These are phyloP conservation scores for Zostera marina DNA, from an alignment of 116 monocot genomes.

Conservation along the genomic window DNA sequence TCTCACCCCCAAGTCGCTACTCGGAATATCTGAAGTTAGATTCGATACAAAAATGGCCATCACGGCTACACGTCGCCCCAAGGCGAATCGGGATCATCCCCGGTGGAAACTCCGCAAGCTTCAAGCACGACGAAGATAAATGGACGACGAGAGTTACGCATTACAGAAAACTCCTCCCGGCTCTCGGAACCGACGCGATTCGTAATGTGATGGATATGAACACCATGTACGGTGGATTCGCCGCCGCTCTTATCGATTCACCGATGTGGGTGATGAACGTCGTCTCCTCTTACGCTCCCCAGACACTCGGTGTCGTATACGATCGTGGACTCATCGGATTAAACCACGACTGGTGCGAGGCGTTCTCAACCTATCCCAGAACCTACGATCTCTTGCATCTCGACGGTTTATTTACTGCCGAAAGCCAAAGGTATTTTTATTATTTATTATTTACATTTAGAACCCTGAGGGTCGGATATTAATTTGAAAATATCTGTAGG, in stretches of 20 bases:
- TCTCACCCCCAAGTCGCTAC: conserved; percentile 34
- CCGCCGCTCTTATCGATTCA: conserved; percentile 40
- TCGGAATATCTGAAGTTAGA: conserved; percentile 46
- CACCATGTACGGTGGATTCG: conserved; percentile 78
- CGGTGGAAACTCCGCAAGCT: conserved; percentile 39
- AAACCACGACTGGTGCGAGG: conserved; percentile 53
- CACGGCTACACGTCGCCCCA: conserved; percentile 39
- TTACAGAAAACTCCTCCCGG: conserved; percentile 49
- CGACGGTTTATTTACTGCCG: conserved; percentile 80
- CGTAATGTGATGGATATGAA: conserved; percentile 94
- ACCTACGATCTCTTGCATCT: conserved; percentile 96
- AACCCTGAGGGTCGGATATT: background rate
- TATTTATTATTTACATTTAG: conserved; percentile 1
- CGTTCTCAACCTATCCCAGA: conserved; percentile 91
- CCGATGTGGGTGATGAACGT: conserved; percentile 96
- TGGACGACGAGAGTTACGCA: conserved; percentile 67
- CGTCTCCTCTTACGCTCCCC: conserved; percentile 62
- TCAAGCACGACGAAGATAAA: conserved; percentile 75
- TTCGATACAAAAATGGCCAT: conserved; percentile 71
- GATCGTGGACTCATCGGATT: conserved; percentile 77
- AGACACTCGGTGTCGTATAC: conserved; percentile 58
- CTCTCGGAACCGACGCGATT: conserved; percentile 51
- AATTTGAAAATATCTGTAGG: conserved; percentile 16
- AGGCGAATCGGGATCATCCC: conserved; percentile 53
- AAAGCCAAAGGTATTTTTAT: conserved; percentile 96